Base-by-base conservation (phyloP, 768 basidiomycete genomes). In the Lyophyllum atratum region DNA sequence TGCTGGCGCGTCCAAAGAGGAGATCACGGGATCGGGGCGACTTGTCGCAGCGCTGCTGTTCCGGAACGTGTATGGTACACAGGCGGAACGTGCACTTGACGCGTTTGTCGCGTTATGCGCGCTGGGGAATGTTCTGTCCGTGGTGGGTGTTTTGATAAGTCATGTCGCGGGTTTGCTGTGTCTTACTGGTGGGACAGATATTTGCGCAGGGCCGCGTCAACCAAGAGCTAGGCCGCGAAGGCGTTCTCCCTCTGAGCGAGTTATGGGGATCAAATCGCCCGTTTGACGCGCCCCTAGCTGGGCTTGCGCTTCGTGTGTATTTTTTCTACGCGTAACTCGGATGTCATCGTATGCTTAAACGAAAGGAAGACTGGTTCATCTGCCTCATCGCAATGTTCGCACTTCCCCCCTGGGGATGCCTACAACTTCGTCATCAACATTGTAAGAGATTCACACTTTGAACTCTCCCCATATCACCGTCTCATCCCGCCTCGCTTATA, bases 31-130 rank as follows among this genome's bases (percentile, higher is more conserved):
- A 12, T 82, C 82, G 1, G 84, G 85, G 2, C 76, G 80, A 8
- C 79, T 86, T n/a, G 81, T 86, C 3, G 87, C 86, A 0, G 84
- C 86, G 0, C 63, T 89, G 22, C 80, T 88, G 63, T 90, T 90
- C 68, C 76, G 82, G 47, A 86, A 86, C 60, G 74, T 90, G 2
- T 89, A 79, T 61, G 88, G 88, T 0, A 71, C 72, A 0, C 67
- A 69, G 3, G 79, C 86, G 0, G 82, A 85, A 14, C 34, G 17
- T 9, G 34, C 34, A 37, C 11, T 66, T 21, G 54, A 51, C 4
- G 52, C 44, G 1, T 59, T 64, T 17, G 57, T 66, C 9, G 63
- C 63, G 6, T 22, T 85, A 11, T 83, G 81, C 4, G 73, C 81
- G 2, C 64, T 85, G 6, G 85, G 83, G 2, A 85, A 82, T 62